These are phyloP conservation scores for Ligustrum vulgare DNA, from an alignment of 257 asterid species.

Conservation along the genomic window DNA sequence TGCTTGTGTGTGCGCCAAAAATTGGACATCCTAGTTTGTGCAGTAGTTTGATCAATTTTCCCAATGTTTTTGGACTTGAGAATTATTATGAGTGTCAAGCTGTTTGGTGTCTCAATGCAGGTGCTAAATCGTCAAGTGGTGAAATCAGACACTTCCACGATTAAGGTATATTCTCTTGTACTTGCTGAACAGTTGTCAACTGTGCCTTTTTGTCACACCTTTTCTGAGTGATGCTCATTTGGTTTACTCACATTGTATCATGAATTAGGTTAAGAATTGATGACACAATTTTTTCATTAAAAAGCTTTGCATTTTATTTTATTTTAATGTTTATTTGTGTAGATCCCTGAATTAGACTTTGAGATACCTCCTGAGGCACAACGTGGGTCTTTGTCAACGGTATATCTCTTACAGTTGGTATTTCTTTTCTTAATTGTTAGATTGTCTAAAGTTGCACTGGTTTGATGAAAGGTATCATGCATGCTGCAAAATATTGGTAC, in stretches of 20 bases:
- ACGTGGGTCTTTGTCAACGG: constrained; percentile 94
- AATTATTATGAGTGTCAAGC: not conserved
- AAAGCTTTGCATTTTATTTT: not conserved
- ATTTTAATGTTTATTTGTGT: constrained; percentile 29
- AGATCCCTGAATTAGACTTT: constrained; percentile 91
- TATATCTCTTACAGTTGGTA: constrained; percentile 28
- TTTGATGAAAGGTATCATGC: not conserved
- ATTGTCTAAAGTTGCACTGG: not conserved
- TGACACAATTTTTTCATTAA: not conserved
- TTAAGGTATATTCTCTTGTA: constrained; percentile 57
- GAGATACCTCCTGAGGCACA: constrained; percentile 99
- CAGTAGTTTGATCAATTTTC: constrained; percentile 1
- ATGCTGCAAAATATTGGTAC: not conserved
- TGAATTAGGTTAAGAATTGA: not conserved
- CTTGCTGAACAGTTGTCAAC: not conserved
- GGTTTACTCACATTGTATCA: not conserved
- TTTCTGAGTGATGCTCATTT: not conserved
- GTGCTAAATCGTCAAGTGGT: constrained; percentile 87
- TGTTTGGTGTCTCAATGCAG: constrained; percentile 43
- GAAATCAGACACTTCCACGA: constrained; percentile 90
- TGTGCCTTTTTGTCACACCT: not conserved
- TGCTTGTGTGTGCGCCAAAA: too few species aligned
- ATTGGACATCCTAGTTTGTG: not conserved
- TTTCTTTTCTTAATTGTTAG: not conserved
- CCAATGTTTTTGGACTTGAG: not conserved